Conservation (phyloP, 495 filamentous ascomycete genomes). For the Haplographium delicatum region DNA sequence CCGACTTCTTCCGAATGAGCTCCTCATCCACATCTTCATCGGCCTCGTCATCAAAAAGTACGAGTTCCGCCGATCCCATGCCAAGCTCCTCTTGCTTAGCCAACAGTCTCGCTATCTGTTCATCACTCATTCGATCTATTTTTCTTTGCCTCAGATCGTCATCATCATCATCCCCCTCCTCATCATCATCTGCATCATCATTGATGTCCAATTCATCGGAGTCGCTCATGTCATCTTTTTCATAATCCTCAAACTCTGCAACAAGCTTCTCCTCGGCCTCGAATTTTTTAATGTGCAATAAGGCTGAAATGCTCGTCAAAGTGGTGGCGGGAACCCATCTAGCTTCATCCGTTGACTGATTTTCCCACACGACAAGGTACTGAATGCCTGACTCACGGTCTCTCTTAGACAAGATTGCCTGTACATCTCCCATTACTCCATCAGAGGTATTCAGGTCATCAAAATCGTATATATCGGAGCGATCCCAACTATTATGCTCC, state of each 20-base stretch:
- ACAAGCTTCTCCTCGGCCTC: constrained; percentile 30
- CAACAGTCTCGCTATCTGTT: constrained; percentile 53
- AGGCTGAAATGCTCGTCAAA: constrained; percentile 27
- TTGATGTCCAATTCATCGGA: constrained; percentile 23
- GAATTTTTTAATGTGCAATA: constrained; percentile 34
- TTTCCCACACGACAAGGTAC: constrained; percentile 46
- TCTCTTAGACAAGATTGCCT: constrained; percentile 37
- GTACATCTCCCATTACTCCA: constrained; percentile 27
- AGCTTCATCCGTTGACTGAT: constrained; percentile 39
- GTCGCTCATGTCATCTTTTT: constrained; percentile 27
- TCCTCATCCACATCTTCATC: constrained; percentile 22
- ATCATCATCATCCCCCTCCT: constrained; percentile 32
- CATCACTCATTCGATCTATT: constrained; percentile 42
- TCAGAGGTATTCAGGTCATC: constrained; percentile 42
- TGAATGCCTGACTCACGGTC: constrained; percentile 38
- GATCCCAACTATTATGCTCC: constrained; percentile 32
- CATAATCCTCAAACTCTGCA: constrained; percentile 22
- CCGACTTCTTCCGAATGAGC: background rate
- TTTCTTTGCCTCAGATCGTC: constrained; percentile 25
- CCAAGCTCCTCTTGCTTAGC: constrained; percentile 65
- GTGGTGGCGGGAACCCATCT: constrained; percentile 39
- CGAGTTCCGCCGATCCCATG: constrained; percentile 49
- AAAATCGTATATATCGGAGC: constrained; percentile 37
- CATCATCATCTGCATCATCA: constrained; percentile 22
- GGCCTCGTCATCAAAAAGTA: constrained; percentile 43